Conservation (phyloP, 345 rosid species). For the Melaleuca quinquenervia region DNA sequence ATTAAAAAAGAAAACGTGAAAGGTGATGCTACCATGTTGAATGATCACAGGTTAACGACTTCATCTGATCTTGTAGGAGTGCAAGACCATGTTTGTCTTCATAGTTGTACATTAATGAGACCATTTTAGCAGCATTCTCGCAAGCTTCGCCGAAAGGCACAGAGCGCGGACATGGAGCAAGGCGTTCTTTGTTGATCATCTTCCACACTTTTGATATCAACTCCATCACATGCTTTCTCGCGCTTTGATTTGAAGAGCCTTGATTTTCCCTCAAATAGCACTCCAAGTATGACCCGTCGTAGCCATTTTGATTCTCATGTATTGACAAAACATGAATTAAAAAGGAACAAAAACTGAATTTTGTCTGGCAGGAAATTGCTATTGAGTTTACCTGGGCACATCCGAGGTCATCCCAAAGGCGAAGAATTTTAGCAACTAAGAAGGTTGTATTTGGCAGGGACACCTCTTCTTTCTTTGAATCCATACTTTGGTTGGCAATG, state of each 20-base stretch:
- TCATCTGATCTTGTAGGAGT: constrained; percentile 14
- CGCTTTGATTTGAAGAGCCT: constrained; percentile 13
- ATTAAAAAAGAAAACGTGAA: not conserved
- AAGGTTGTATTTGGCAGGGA: constrained; percentile 14
- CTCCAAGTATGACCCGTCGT: constrained; percentile 48
- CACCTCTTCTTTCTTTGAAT: not conserved
- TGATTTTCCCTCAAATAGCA: constrained; percentile 33
- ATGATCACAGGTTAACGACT: constrained; percentile 1
- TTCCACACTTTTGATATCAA: constrained; percentile 45
- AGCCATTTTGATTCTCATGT: not conserved
- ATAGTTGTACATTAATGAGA: constrained; percentile 33
- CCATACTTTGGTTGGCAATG: not conserved
- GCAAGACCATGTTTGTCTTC: constrained; percentile 28
- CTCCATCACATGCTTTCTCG: constrained; percentile 5
- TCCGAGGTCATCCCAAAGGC: constrained; percentile 58
- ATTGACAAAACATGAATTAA: not conserved
- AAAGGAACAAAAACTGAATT: not conserved
- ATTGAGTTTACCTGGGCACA: constrained; percentile 20
- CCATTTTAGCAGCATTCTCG: constrained; percentile 42
- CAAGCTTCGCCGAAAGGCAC: constrained; percentile 16
- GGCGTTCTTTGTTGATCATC: constrained; percentile 30
- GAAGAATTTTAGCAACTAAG: constrained; percentile 30
- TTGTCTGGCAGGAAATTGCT: not conserved
- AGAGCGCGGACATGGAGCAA: constrained; percentile 20
- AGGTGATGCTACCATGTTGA: not conserved